Evolutionary conservation across 78 protist genomes (phyloP).

Genomic region (Bodo saltans): DNA sequence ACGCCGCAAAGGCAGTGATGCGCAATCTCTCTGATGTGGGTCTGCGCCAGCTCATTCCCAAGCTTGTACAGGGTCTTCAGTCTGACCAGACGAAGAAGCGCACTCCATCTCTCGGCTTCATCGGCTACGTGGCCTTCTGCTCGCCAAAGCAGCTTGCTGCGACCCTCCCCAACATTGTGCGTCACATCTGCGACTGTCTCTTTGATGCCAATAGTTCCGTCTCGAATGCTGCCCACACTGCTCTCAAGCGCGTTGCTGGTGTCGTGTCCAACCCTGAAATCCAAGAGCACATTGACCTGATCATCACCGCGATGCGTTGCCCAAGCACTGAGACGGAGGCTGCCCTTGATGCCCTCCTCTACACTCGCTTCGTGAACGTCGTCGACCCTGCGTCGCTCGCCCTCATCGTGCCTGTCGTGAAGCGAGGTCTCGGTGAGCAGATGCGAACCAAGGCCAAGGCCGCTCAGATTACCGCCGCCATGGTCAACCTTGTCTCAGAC

Average conservation of each 20-base stretch:
- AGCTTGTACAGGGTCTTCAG: conserved; percentile 64
- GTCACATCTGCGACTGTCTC: conserved; percentile 59
- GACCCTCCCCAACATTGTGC: conserved; percentile 85
- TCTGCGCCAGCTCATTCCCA: conserved; percentile 41
- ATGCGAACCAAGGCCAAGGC: conserved; percentile 65
- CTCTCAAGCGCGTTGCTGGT: conserved; percentile 78
- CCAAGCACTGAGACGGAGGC: conserved; percentile 57
- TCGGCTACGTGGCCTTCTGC: conserved; percentile 90
- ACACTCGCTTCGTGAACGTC: conserved; percentile 74
- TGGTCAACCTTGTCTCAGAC: conserved; percentile 61
- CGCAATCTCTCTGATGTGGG: conserved; percentile 41
- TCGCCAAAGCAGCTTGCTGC: conserved; percentile 82
- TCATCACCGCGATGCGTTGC: conserved; percentile 72
- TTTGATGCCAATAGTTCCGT: conserved; percentile 81
- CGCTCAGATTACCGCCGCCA: conserved; percentile 54
- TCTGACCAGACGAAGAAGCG: conserved; percentile 84
- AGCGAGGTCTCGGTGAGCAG: conserved; percentile 73
- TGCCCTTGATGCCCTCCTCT: conserved; percentile 66
- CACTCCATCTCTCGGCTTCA: conserved; percentile 22
- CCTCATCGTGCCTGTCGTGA: conserved; percentile 82
- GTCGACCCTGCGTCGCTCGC: conserved; percentile 95
- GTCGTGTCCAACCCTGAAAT: conserved; percentile 92
- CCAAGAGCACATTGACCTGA: conserved; percentile 51
- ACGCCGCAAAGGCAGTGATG: conserved; percentile 69
- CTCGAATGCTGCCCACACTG: conserved; percentile 66